Base-by-base conservation (phyloP, 2,329 filamentous ascomycete genomes). In the Remersonia thermophila region DNA sequence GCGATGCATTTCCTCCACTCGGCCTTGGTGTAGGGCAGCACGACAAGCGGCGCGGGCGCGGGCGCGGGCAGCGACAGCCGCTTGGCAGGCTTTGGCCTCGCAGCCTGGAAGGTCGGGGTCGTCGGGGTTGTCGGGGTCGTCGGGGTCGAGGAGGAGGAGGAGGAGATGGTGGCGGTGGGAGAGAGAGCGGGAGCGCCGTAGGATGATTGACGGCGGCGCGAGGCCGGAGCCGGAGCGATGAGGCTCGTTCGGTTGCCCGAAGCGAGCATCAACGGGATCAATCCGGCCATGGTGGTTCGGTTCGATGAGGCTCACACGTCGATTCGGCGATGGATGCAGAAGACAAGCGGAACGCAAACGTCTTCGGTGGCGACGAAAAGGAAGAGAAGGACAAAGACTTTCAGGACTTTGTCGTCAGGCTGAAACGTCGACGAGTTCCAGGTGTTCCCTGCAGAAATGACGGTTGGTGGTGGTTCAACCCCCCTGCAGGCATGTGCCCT, bases 1-100 rank as follows among this genome's bases (percentile, higher is more conserved):
- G 56, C 51, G 36, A 76, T 59, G 5, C 64, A 55, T 35, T 55
- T 59, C 43, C 57, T 64, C 72, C 72, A 77, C 32, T 74, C 69
- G 3, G 54, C 48, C 2, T 58, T 41, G 0, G 63, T 69, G 38
- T 58, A 60, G 2, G 67, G 66, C 9, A 67, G 51, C 7, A 45
- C 37, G 27, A 29, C 27, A 7, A 15, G 7, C 7, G 12, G 40
- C 5, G 40, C 32, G 14, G 42, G 42, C 38, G 31, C 42, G 26
- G 44, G 46, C 17, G 43, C 17, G n/a, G 45, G 32, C 7, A 46
- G 36, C 1, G 53, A 51, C 7, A 46, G 32, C 12, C 49, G 48
- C 35, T 49, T 51, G 27, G 43, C 15, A 5, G 39, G 35, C 29
- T 45, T 53, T 6, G 46, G 41, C 29, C 42, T 38, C 13, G 30